Evolutionary conservation across 495 filamentous ascomycete genomes (phyloP).

Genomic region (Massariosphaeria phaeospora): DNA sequence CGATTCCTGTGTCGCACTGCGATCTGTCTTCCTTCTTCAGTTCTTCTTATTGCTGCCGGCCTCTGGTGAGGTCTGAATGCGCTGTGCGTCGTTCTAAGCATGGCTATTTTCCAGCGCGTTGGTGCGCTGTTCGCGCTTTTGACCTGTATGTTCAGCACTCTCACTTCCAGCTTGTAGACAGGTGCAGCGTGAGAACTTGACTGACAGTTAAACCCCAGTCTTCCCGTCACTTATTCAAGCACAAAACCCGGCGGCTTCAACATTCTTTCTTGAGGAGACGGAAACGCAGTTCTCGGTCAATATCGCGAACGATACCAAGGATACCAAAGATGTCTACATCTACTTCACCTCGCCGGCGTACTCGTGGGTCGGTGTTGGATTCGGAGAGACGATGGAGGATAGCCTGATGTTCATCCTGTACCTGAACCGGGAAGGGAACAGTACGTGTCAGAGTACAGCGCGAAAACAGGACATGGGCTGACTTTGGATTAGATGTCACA

Average conservation of each 20-base stretch:
- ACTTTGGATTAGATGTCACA: conserved; percentile 26
- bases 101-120: neutral
- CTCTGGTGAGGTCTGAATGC: neutral
- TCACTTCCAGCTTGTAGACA: neutral
- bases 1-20: neutral
- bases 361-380: conserved; percentile 30
- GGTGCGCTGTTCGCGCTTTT: conserved; percentile 11
- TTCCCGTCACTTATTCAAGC: conserved; percentile 7
- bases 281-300: conserved; percentile 31
- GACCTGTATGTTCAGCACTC: neutral
- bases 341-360: conserved; percentile 30
- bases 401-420: conserved; percentile 31
- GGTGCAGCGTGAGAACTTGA: neutral
- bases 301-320: conserved; percentile 19
- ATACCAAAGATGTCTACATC: conserved; percentile 27
- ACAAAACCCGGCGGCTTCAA: conserved; percentile 20
- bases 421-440: conserved; percentile 20
- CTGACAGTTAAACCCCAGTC: conserved; percentile 4
- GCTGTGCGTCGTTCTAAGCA: neutral
- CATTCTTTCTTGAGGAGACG: conserved; percentile 25
- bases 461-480: too few relatives aligned
- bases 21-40: neutral
- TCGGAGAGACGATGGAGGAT: conserved; percentile 25
- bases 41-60: neutral
- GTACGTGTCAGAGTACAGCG: conserved; percentile 6